A percentile compares a stretch with the other conserved stretches of the same genome.
Evolutionary conservation across 345 rosid genomes (phyloP).

Genomic region (Eucalyptus marginata): DNA sequence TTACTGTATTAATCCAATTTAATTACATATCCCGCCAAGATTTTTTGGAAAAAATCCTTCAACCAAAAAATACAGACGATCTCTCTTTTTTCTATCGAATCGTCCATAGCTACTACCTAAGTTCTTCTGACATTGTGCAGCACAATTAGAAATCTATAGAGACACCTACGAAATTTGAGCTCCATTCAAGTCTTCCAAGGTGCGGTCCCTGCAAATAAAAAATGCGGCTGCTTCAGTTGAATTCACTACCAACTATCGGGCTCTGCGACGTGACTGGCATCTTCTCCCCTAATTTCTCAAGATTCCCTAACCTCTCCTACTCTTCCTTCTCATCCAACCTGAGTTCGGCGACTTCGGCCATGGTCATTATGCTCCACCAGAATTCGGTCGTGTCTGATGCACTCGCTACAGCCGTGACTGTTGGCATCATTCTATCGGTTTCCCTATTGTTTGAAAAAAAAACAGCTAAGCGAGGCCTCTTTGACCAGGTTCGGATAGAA

Average conservation of each 20-base stretch:
- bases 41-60: background rate
- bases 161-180: background rate
- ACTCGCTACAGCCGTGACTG: slow-evolving; percentile 27
- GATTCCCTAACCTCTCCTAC: background rate
- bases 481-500: slow-evolving; percentile 56
- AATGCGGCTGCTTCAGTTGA: background rate
- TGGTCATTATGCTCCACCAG: slow-evolving; percentile 25
- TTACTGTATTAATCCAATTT: background rate
- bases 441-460: slow-evolving; percentile 58
- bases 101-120: background rate
- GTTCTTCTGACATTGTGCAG: background rate
- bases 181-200: background rate
- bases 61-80: fast-evolving
- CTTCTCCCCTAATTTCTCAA: background rate
- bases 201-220: background rate
- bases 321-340: background rate
- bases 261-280: background rate
- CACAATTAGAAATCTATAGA: background rate
- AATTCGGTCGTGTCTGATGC: slow-evolving; percentile 44
- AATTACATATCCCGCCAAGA: background rate
- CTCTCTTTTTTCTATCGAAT: background rate
- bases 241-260: background rate
- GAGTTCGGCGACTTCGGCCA: background rate
- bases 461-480: slow-evolving; percentile 48
- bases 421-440: slow-evolving; percentile 25